These are phyloP conservation scores for Chalciporus sphaerocephalus DNA, from an alignment of 768 basidiomycete species.

Conservation along the genomic window DNA sequence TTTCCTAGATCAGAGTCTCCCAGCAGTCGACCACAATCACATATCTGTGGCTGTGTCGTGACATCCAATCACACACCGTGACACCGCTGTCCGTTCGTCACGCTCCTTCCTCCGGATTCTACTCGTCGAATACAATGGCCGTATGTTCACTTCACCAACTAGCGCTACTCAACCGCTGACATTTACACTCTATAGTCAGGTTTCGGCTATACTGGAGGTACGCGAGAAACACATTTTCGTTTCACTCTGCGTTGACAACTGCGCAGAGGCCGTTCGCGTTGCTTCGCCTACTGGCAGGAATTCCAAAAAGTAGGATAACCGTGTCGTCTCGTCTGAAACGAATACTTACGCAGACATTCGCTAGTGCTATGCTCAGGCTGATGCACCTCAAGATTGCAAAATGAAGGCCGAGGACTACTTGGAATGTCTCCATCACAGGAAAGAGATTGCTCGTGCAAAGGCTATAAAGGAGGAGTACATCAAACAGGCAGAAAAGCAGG, in stretches of 20 bases:
- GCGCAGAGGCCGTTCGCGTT: slow-evolving; percentile 68
- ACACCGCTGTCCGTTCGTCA: slow-evolving; percentile 18
- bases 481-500: slow-evolving; percentile 58
- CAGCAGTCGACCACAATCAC: no score
- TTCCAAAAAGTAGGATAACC: slow-evolving; percentile 56
- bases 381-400: slow-evolving; percentile 68
- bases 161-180: slow-evolving; percentile 10
- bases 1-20: neutral
- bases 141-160: slow-evolving; percentile 23
- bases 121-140: slow-evolving; percentile 31
- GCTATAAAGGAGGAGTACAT: slow-evolving; percentile 68
- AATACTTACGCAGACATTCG: slow-evolving; percentile 4
- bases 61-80: slow-evolving; percentile 15
- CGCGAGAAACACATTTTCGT: slow-evolving; percentile 7
- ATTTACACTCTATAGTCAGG: slow-evolving; percentile 46
- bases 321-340: neutral
- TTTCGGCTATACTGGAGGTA: slow-evolving; percentile 60
- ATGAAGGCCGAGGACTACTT: slow-evolving; percentile 79
- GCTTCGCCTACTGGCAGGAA: slow-evolving; percentile 92
- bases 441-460: slow-evolving; percentile 74
- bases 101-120: slow-evolving; percentile 10
- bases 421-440: slow-evolving; percentile 84
- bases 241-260: slow-evolving; percentile 3
- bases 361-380: slow-evolving; percentile 83
- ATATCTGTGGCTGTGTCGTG: slow-evolving; percentile 23